Conservation (phyloP, 2,329 filamentous ascomycete genomes). For the Penicillium frequentans region DNA sequence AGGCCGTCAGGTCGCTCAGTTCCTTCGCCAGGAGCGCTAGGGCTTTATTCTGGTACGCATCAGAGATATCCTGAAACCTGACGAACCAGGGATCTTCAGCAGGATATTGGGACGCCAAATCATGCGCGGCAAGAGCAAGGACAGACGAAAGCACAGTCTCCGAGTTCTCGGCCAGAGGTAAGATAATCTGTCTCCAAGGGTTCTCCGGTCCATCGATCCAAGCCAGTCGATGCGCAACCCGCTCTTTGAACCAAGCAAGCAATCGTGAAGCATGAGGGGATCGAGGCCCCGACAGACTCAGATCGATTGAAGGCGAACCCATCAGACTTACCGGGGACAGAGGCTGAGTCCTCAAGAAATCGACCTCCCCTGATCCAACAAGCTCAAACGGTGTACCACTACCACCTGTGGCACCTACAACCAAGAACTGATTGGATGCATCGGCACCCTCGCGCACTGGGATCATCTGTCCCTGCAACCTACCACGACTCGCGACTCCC, state of each 20-base stretch:
- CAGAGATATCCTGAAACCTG: constrained; percentile 1
- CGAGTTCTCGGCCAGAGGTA: constrained; percentile 2
- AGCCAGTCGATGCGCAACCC: constrained; percentile 1
- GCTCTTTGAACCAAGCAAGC: constrained; percentile 4
- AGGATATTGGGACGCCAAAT: constrained; percentile 2
- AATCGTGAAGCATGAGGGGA: constrained; percentile 1
- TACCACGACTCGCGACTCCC: constrained; percentile 3
- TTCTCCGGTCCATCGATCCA: constrained; percentile 5
- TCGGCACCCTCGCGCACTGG: background rate
- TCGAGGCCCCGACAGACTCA: background rate
- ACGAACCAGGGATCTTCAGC: constrained; percentile 2
- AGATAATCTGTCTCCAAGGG: constrained; percentile 3
- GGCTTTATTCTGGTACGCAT: constrained; percentile 6
- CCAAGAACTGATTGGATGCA: background rate
- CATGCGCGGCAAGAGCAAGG: background rate
- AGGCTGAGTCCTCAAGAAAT: background rate
- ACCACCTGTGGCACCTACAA: background rate
- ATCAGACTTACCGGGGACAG: background rate
- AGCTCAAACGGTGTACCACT: background rate
- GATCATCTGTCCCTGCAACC: constrained; percentile 1
- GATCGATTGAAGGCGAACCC: background rate
- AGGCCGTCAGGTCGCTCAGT: background rate
- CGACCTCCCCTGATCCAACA: background rate
- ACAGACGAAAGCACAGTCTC: constrained; percentile 3
- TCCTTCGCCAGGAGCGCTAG: background rate